These are phyloP conservation scores for Ustilago cynodontis DNA, from an alignment of 1,284 basidiomycete species.

Conservation along the genomic window DNA sequence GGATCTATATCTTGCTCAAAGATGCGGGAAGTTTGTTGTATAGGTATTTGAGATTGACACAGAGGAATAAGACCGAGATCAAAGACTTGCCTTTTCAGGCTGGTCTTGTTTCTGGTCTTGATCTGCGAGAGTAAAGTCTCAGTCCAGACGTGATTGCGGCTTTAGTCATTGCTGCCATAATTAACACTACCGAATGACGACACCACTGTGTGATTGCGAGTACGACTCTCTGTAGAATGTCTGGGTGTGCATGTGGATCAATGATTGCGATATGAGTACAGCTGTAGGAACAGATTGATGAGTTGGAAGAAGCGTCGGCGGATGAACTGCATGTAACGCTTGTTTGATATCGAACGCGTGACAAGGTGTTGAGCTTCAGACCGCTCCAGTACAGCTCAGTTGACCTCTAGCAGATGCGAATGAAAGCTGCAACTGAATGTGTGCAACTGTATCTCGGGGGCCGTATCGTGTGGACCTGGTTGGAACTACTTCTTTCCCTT, in stretches of 20 bases:
- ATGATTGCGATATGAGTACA: background rate
- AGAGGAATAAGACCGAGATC: conserved; percentile 46
- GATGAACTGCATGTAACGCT: too few species aligned
- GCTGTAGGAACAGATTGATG: too few species aligned
- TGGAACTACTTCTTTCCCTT: conserved; percentile 52
- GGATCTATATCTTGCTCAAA: conserved; percentile 58
- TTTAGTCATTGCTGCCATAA: background rate
- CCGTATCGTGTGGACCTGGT: too few species aligned
- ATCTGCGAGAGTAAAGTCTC: conserved; percentile 24
- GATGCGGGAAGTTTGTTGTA: conserved; percentile 55
- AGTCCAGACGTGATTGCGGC: too few species aligned
- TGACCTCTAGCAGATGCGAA: too few species aligned
- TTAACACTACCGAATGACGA: background rate
- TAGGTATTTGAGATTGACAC: conserved; percentile 52
- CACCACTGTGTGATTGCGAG: background rate
- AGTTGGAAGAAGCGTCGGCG: too few species aligned
- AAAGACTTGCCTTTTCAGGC: conserved; percentile 60
- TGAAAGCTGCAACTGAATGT: too few species aligned
- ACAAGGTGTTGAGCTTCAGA: too few species aligned
- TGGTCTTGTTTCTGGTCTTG: conserved; percentile 48
- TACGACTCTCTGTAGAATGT: background rate
- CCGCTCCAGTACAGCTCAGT: too few species aligned
- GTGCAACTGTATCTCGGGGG: background rate
- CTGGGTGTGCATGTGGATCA: background rate
- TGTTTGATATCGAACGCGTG: too few species aligned